phyloP scores from a whole-genome alignment of 495 filamentous ascomycete genomes.

The Xylaria telfairii region DNA sequence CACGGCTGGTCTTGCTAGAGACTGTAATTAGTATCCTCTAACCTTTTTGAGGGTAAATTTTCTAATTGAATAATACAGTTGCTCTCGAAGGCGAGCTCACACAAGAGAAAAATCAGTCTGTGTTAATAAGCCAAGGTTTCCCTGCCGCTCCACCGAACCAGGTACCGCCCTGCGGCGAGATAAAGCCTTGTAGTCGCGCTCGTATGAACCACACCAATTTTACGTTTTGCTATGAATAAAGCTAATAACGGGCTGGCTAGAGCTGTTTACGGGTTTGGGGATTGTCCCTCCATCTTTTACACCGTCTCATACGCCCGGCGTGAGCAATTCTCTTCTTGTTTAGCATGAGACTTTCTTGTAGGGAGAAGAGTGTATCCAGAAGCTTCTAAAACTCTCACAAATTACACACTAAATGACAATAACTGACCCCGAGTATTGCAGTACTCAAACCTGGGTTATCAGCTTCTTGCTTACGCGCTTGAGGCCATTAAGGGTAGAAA shows the following conservation, averaged over 20 bases:
- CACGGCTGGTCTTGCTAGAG: conserved; percentile 56
- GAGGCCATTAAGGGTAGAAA: conserved; percentile 58
- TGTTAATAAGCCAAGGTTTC: conserved; percentile 42
- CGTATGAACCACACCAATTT: conserved; percentile 34
- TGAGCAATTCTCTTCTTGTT: too few relatives aligned
- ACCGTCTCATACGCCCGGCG: conserved; percentile 55
- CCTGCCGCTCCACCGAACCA: conserved; percentile 50
- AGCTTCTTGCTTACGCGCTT: conserved; percentile 60
- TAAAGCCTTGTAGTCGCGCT: conserved; percentile 42
- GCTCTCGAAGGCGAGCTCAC: conserved; percentile 50
- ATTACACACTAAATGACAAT: too few relatives aligned
- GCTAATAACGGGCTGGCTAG: conserved; percentile 32
- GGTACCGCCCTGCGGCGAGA: conserved; percentile 46
- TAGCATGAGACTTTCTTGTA: too few relatives aligned
- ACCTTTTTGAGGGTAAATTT: conserved; percentile 6
- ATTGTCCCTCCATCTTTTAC: conserved; percentile 54
- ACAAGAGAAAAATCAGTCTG: conserved; percentile 44
- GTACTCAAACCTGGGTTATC: conserved; percentile 64
- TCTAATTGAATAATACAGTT: conserved; percentile 34
- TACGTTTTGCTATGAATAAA: neutral
- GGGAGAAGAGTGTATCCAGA: too few relatives aligned
- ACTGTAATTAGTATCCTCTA: conserved; percentile 40
- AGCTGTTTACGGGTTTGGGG: conserved; percentile 60
- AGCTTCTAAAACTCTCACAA: too few relatives aligned
- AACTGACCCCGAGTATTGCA: too few relatives aligned